Evolutionary conservation across 2,329 filamentous ascomycete genomes (phyloP).

Genomic region (Cladosporium sphaerospermum): DNA sequence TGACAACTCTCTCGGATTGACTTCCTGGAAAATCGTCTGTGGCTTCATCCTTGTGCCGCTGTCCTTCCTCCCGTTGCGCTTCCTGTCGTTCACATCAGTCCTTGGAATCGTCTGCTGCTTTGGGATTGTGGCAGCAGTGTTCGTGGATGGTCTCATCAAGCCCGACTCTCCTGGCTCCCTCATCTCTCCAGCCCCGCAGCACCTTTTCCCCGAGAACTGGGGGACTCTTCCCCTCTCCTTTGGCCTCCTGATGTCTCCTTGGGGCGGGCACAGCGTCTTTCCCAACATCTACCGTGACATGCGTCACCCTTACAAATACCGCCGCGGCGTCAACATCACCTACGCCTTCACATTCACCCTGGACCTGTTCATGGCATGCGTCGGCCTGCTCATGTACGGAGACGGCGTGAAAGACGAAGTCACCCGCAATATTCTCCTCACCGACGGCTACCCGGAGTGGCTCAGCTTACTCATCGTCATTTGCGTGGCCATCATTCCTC

Average conservation of each 20-base stretch:
- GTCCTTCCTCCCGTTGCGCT: constrained; percentile 74
- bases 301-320: constrained; percentile 77
- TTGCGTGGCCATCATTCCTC: constrained; percentile 84
- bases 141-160: constrained; percentile 83
- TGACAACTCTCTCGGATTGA: constrained; percentile 56
- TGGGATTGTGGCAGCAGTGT: constrained; percentile 76
- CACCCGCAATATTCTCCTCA: constrained; percentile 79
- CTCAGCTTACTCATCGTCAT: constrained; percentile 75
- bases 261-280: constrained; percentile 69
- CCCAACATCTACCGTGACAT: constrained; percentile 78
- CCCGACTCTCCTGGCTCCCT: constrained; percentile 73
- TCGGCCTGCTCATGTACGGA: constrained; percentile 91
- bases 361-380: constrained; percentile 73
- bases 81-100: constrained; percentile 85
- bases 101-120: constrained; percentile 88
- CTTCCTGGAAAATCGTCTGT: constrained; percentile 80
- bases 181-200: constrained; percentile 69
- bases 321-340: constrained; percentile 66
- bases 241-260: constrained; percentile 79
- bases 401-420: constrained; percentile 82
- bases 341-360: constrained; percentile 80
- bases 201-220: constrained; percentile 82
- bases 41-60: constrained; percentile 72
- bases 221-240: constrained; percentile 79
- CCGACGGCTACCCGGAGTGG: constrained; percentile 63